Conservation (phyloP, 495 filamentous ascomycete genomes). For the Acidiella bohemica region DNA sequence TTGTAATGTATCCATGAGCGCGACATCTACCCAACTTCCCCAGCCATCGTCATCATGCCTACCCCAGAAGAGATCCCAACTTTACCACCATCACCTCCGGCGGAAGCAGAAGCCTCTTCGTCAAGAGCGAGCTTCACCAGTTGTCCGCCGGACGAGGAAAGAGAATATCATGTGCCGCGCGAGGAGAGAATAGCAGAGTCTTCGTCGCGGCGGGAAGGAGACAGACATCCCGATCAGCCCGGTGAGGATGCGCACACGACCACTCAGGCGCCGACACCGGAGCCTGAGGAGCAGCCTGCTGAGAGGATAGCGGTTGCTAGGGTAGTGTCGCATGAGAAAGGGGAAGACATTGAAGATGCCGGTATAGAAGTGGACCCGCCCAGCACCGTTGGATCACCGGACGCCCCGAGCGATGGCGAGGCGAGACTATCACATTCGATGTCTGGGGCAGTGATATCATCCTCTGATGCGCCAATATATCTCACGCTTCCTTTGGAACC, state of each 20-base stretch:
- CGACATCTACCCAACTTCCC: too few species aligned
- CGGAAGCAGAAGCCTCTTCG: conserved; percentile 32
- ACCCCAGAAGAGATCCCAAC: conserved; percentile 41
- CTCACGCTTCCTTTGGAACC: conserved; percentile 6
- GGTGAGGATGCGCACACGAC: conserved; percentile 9
- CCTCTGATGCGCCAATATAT: conserved; percentile 4
- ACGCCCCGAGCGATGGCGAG: conserved; percentile 18
- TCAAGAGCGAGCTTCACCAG: conserved; percentile 39
- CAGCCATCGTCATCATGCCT: too few species aligned
- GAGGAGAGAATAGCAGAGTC: too few species aligned
- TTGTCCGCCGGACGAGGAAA: conserved; percentile 43
- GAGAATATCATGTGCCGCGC: conserved; percentile 13
- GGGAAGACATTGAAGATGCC: conserved; percentile 20
- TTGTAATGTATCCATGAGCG: too few species aligned
- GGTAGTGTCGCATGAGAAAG: conserved; percentile 8
- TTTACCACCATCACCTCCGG: conserved; percentile 32
- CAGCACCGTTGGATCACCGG: conserved; percentile 24
- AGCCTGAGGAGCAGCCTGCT: conserved; percentile 3
- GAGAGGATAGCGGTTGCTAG: not conserved
- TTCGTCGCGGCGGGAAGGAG: too few species aligned
- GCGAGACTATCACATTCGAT: conserved; percentile 5
- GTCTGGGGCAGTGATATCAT: conserved; percentile 3
- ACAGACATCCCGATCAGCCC: too few species aligned
- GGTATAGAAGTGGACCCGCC: conserved; percentile 23
- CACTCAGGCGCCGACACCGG: conserved; percentile 4